These are phyloP conservation scores for Pythium periplocum DNA, from an alignment of 352 stramenopile species.

Conservation along the genomic window DNA sequence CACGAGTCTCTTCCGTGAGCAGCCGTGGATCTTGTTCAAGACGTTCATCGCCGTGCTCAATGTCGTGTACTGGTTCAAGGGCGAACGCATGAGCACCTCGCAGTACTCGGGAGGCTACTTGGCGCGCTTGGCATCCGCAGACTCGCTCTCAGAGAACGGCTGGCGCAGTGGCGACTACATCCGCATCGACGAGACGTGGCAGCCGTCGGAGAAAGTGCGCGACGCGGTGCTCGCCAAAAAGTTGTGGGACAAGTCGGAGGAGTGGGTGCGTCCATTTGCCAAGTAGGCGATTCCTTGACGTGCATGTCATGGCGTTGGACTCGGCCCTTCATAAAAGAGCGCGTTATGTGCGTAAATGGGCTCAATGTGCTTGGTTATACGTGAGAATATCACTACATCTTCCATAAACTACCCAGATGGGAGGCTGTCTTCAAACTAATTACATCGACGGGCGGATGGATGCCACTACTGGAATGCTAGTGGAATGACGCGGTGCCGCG, in stretches of 20 bases:
- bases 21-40: background rate
- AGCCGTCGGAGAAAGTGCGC: background rate
- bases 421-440: too few relatives aligned
- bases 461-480: too few relatives aligned
- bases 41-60: background rate
- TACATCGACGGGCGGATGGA: too few relatives aligned
- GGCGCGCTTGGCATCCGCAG: background rate
- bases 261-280: background rate
- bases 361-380: too few relatives aligned
- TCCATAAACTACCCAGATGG: too few relatives aligned
- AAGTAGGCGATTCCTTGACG: constrained; percentile 3
- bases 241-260: background rate
- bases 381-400: too few relatives aligned
- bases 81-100: background rate
- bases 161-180: constrained; percentile 1
- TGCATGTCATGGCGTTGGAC: too few relatives aligned
- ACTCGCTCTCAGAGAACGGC: background rate
- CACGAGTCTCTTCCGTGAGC: background rate
- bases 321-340: too few relatives aligned
- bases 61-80: background rate
- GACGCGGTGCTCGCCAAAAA: background rate
- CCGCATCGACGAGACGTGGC: background rate
- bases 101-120: background rate
- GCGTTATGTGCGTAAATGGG: too few relatives aligned
- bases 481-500: too few relatives aligned